These are phyloP conservation scores for Starmerella geochares DNA, from an alignment of 805 yeast genomes.

Conservation along the genomic window DNA sequence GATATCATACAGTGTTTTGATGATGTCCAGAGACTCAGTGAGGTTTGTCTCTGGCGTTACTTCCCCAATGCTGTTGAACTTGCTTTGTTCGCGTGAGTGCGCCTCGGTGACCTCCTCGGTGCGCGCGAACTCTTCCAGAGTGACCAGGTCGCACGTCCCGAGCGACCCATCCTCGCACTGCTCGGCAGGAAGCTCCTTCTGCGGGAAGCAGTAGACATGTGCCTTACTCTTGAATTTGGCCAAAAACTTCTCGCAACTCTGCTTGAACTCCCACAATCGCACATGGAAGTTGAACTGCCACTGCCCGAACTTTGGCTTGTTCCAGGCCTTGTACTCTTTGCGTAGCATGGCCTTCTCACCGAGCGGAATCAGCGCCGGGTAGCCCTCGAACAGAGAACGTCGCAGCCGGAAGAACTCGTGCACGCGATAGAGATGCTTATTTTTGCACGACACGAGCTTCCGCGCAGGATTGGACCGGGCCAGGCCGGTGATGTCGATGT, in stretches of 20 bases:
- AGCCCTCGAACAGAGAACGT: conserved; percentile 52
- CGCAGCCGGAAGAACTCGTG: conserved; percentile 46
- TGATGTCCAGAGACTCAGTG: not conserved
- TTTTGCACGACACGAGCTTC: conserved; percentile 38
- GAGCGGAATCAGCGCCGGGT: conserved; percentile 39
- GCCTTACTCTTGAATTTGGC: not conserved
- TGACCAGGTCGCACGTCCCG: conserved; percentile 16
- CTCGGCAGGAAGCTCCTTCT: not conserved
- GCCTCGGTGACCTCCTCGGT: conserved; percentile 9
- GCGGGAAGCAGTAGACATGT: conserved; percentile 17
- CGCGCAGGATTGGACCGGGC: conserved; percentile 21
- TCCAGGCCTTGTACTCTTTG: conserved; percentile 33
- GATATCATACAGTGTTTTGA: conserved; percentile 1
- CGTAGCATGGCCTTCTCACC: conserved; percentile 31
- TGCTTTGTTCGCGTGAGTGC: conserved; percentile 6
- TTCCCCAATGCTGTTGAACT: not conserved
- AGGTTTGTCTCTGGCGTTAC: not conserved
- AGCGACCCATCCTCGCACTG: conserved; percentile 3
- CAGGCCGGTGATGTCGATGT: conserved; percentile 49
- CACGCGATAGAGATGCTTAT: conserved; percentile 44
- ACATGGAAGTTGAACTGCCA: conserved; percentile 18
- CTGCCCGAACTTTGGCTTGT: conserved; percentile 23
- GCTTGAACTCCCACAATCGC: conserved; percentile 20
- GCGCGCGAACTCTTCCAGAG: conserved; percentile 6
- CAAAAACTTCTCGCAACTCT: conserved; percentile 12